Base-by-base conservation (phyloP, 2,329 filamentous ascomycete species). In the Emericellopsis atlantica region DNA sequence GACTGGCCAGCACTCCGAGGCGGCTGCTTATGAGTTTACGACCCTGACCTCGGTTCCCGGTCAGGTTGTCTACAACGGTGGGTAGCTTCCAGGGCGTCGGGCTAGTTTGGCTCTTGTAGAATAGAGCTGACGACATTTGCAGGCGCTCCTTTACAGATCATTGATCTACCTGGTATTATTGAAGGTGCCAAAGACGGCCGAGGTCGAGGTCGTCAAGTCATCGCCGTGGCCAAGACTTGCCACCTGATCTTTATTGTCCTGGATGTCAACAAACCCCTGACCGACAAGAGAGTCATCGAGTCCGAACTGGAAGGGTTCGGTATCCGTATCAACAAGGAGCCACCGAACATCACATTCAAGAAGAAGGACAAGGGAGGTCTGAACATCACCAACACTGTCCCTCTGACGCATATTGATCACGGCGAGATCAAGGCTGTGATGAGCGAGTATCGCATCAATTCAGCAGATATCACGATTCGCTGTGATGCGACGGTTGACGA, bases 361-460 rank as follows among this genome's bases (percentile, higher is more conserved):
- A 98, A 98, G 73, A 98, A 98, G 72, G 92, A 98, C 65, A 96
- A 96, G 57, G 92, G 92, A 51, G 92, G 92, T 31, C 79, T 98
- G 56, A 89, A 85, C 56, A 92, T 98, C 56, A 95, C 89, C n/a
- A 92, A 79, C 64, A 98, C 92, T 3, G 82, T 92, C 36, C 87
- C 89, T 5, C 70, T 98, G 51, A 83, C 83, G 21, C 87, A 98
- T 63, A 95, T 98, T 55, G 85, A 92, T 59, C 74, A 88, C 51
- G 92, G 94, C 56, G 92, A 98, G 69, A 95, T 98, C 71, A 93
- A 86, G 67, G 92, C 92, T 40, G 92, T 98, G 51, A 90, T 98
- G 86, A 79, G 74, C 65, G 92, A 98, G 64, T 98, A 98, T 65
- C 84, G 83, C 51, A 96, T 98, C 64, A 84, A 86, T 49, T 95